Evolutionary conservation across 2,329 filamentous ascomycete species (phyloP).

Genomic region (Davidsoniella australis): DNA sequence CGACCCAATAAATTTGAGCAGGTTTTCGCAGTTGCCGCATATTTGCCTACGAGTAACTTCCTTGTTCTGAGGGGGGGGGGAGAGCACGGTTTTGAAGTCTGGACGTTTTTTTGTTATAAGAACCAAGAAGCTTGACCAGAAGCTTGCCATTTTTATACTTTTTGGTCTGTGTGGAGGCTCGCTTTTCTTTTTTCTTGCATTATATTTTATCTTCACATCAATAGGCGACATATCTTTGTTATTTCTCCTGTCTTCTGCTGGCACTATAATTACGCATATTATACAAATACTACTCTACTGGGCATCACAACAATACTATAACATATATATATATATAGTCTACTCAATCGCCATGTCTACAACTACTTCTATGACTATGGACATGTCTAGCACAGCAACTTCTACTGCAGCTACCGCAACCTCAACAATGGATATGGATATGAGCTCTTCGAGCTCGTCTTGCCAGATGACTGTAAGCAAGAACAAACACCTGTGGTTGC

Average conservation of each 20-base stretch:
- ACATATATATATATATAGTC: neutral
- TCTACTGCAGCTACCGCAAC: conserved; percentile 8
- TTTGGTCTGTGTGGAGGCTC: neutral
- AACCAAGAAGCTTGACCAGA: too few species aligned
- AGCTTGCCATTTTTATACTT: neutral
- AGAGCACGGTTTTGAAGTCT: neutral
- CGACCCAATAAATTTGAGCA: too few species aligned
- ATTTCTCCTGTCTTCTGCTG: neutral
- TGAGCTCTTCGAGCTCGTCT: conserved; percentile 12
- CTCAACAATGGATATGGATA: conserved; percentile 13
- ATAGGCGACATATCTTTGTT: neutral
- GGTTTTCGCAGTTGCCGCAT: neutral
- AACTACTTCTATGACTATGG: conserved; percentile 5
- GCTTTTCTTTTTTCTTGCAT: neutral
- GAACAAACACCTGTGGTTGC: neutral
- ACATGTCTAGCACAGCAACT: conserved; percentile 11
- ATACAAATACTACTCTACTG: too few species aligned
- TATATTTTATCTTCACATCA: neutral
- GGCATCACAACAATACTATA: neutral
- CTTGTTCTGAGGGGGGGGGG: neutral
- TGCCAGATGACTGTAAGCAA: conserved; percentile 4
- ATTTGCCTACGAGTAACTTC: neutral
- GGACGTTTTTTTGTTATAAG: neutral
- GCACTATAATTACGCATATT: neutral
- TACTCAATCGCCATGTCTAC: neutral